Base-by-base conservation (phyloP, 306 rosid genomes). In the Cucurbita argyrosperma region DNA sequence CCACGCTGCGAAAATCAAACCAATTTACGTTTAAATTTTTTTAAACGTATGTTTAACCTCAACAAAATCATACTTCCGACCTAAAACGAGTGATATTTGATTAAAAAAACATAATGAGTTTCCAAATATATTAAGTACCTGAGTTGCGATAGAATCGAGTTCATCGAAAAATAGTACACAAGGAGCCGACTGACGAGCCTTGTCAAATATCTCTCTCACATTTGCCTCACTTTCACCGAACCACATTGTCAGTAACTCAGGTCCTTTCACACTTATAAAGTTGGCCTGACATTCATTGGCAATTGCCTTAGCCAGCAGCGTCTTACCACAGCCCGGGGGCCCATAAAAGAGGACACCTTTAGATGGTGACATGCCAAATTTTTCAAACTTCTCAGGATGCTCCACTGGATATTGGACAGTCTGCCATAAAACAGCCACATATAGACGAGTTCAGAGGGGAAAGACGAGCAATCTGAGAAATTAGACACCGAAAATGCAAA, bases 301-400 rank as follows among this genome's bases (percentile, higher is more conserved):
- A 79, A 85, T 88, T 64, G 92, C 88, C 76, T 88, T 84, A 8
- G 92, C 90, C 46, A 88, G 88, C 13, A 88, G 85, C 38, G 92
- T 84, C 76, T 88, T 88, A 39, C 90, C 90, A 74, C 93, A 86
- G 43, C 93, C 90, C 37, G 93, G 93, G 54, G 93, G 89, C 47
- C 90, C 93, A 76, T 84, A 84, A 65, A 88, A 84, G 42, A 88
- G 90, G 75, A 86, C 94, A 70, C 94, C 90, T 80, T 88, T 88
- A 8, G 90, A 88, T 71, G 90, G 93, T 54, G 90, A 83, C 93
- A 88, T 88, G 81, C 93, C 93, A 74, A 88, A 88, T 72, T 88
- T 86, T 84, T 88, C 90, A 78, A 88, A 88, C 85, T 86, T 88
- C 47, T 88, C 93, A 54, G 93, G 93, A 80, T 88, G 93, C 81